Evolutionary conservation across 2,329 filamentous ascomycete species (phyloP).

Genomic region (Pseudocercospora musae): DNA sequence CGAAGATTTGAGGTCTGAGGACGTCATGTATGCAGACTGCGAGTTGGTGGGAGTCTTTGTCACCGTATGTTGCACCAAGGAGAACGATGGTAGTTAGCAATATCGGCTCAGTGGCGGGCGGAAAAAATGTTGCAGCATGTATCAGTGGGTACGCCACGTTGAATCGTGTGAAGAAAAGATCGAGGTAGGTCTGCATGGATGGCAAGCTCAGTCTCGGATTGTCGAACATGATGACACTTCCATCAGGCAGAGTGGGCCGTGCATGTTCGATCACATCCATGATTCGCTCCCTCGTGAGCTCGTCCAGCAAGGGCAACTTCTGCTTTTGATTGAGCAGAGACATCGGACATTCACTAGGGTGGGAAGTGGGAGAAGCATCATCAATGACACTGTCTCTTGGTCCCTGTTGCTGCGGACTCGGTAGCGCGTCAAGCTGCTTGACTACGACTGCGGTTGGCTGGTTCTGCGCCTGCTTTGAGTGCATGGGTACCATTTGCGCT

Average conservation of each 20-base stretch:
- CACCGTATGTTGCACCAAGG: constrained; percentile 61
- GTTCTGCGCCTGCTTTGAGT: neutral
- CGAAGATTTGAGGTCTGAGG: constrained; percentile 58
- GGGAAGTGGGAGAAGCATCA: neutral
- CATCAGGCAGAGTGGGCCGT: constrained; percentile 49
- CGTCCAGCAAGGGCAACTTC: constrained; percentile 27
- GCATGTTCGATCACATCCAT: constrained; percentile 52
- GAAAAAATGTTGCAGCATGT: constrained; percentile 57
- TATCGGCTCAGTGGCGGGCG: constrained; percentile 49
- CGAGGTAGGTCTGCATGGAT: constrained; percentile 55
- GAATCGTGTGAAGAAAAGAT: constrained; percentile 60
- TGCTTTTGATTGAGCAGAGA: constrained; percentile 4
- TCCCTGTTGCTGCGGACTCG: neutral
- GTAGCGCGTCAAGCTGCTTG: neutral
- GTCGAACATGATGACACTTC: constrained; percentile 45
- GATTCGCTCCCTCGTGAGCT: constrained; percentile 42
- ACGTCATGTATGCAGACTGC: constrained; percentile 62
- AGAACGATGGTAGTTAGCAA: constrained; percentile 55
- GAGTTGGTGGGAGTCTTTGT: constrained; percentile 57
- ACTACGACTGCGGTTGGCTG: neutral
- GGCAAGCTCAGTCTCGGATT: constrained; percentile 52
- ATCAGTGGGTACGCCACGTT: constrained; percentile 60
- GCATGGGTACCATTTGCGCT: neutral
- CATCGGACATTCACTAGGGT: constrained; percentile 8
- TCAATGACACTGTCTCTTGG: neutral